Percentiles rank a stretch among this genome's conserved stretches.
Conservation (phyloP, 1,284 basidiomycete species). For the Tetrapyrgos nigripes region DNA sequence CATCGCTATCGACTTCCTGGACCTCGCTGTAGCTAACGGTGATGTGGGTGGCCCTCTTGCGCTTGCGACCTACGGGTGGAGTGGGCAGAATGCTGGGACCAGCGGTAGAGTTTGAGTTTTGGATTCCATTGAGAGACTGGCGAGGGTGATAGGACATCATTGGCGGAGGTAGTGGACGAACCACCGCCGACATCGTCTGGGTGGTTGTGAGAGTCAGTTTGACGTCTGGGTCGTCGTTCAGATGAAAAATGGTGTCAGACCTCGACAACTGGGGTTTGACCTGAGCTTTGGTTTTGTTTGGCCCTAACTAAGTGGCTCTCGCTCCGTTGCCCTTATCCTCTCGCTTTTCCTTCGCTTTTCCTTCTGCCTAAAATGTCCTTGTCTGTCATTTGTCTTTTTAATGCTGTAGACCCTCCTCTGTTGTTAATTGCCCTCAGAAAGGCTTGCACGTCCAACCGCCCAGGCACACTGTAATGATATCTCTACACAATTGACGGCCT, state of each 20-base stretch:
- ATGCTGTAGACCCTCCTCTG: too few relatives aligned
- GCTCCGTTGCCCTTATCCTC: too few relatives aligned
- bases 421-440: too few relatives aligned
- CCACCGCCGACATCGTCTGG: slow-evolving; percentile 20
- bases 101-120: slow-evolving; percentile 35
- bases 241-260: slow-evolving; percentile 4
- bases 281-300: slow-evolving; percentile 1
- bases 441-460: too few relatives aligned
- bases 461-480: too few relatives aligned
- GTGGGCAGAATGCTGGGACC: slow-evolving; percentile 65
- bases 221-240: slow-evolving; percentile 16
- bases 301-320: neutral
- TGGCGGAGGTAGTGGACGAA: slow-evolving; percentile 14
- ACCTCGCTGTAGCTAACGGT: slow-evolving; percentile 85
- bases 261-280: neutral
- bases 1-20: slow-evolving; percentile 79
- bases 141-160: slow-evolving; percentile 66
- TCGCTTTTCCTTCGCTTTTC: too few relatives aligned
- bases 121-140: slow-evolving; percentile 49
- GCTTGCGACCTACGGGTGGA: slow-evolving; percentile 72
- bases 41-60: slow-evolving; percentile 80
- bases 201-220: slow-evolving; percentile 17
- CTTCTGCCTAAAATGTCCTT: too few relatives aligned
- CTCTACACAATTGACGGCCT: too few relatives aligned
- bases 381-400: too few relatives aligned